Base-by-base conservation (phyloP, 768 basidiomycete genomes). In the Trichaptum fuscoviolaceum region DNA sequence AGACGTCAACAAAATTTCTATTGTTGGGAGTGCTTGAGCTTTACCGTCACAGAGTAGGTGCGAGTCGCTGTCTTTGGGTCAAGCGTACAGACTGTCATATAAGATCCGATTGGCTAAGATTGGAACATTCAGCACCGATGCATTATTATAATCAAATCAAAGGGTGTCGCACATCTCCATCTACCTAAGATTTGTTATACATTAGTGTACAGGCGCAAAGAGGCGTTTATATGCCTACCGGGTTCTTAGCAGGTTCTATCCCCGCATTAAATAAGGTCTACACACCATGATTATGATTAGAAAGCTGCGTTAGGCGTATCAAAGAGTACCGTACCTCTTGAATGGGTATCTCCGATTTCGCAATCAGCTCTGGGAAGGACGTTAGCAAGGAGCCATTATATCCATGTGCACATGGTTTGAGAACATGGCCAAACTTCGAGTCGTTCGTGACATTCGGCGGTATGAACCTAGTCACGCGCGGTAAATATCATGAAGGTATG, bases 1-100 rank as follows among this genome's bases (percentile, higher is more conserved):
- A 60, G 64, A 1, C 69, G 60, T 26, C n/a, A 35, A 74, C 76
- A 63, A 77, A 73, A 25, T 76, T 65, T 58, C 76, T 76, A 1
- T 57, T 63, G 23, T 71, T 72, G 26, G 75, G 76, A 17, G 77
- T 27, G 35, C 10, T 4, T 27, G 20, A 65, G 5, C 0, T 64
- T 64, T 1, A 67, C 71, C 18, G 64, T 71, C 23, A 65, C 62
- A 15, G 71, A 64, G 63, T 71, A 71, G 2, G 67, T 64, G 3
- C 71, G 67, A 60, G 61, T 66, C 30, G 35, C 52, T 7, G 71
- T 71, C 59, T 61, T 66, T 20, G 70, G 69, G 57, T 71, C 69
- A 34, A 70, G 5, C 0, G 23, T 64, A 6, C 64, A 15, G 35
- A 57, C 18, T 8, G 23, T 25, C 36, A 62, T 58, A 57, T 57